Conservation (phyloP, 805 yeast species). For the Teunomyces funiuensis region DNA sequence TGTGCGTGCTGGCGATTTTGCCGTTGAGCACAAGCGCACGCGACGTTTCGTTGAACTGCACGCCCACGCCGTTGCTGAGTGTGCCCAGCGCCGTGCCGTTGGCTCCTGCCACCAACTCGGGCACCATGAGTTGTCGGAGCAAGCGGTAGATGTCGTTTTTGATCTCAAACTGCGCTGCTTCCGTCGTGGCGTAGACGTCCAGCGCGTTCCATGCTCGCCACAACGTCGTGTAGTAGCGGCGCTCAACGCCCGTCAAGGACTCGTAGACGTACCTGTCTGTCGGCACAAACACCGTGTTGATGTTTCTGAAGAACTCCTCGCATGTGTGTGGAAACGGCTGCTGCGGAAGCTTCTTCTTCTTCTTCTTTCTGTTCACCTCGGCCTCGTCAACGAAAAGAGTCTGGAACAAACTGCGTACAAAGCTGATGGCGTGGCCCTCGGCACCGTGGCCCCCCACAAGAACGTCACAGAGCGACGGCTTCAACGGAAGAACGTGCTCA, state of each 20-base stretch:
- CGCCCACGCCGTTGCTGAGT: not conserved
- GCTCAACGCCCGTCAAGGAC: slow-evolving; percentile 28
- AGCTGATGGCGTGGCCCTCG: slow-evolving; percentile 21
- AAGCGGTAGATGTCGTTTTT: slow-evolving; percentile 26
- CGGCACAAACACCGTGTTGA: slow-evolving; percentile 35
- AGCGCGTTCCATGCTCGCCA: slow-evolving; percentile 6
- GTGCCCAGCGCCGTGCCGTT: slow-evolving; percentile 24
- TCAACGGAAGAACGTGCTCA: slow-evolving; percentile 41
- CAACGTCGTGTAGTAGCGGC: slow-evolving; percentile 22
- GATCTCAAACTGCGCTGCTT: slow-evolving; percentile 33
- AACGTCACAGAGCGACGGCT: slow-evolving; percentile 36
- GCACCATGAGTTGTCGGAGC: slow-evolving; percentile 25
- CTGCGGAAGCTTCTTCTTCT: not conserved
- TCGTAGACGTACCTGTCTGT: slow-evolving; percentile 26
- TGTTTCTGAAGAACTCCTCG: slow-evolving; percentile 23
- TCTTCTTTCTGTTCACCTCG: slow-evolving; percentile 8
- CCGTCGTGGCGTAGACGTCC: slow-evolving; percentile 22
- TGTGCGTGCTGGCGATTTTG: slow-evolving; percentile 15
- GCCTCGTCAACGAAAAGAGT: slow-evolving; percentile 20
- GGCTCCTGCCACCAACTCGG: slow-evolving; percentile 27
- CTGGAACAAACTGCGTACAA: slow-evolving; percentile 28
- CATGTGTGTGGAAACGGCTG: slow-evolving; percentile 22
- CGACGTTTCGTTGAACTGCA: not conserved
- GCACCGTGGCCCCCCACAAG: slow-evolving; percentile 24
- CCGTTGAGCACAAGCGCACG: slow-evolving; percentile 19